Evolutionary conservation across 257 asterid species (phyloP).

Genomic region (Solanum pimpinellifolium): DNA sequence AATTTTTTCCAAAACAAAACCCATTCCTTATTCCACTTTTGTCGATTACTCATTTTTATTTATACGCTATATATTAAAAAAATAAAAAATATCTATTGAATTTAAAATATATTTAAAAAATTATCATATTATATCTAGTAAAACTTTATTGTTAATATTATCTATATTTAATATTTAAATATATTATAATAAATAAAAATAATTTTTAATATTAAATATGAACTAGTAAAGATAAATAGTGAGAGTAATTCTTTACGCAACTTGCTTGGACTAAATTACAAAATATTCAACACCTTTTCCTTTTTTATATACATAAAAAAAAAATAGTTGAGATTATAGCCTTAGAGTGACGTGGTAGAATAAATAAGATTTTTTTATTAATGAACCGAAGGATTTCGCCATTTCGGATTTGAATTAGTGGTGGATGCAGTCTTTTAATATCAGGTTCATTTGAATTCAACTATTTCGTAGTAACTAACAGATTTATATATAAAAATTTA

Average conservation of each 20-base stretch:
- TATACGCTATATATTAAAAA: no score
- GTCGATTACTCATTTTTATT: not conserved
- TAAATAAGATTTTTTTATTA: not conserved
- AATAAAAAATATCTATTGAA: no score
- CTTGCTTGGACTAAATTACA: not conserved
- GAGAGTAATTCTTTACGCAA: not conserved
- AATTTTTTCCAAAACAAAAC: not conserved
- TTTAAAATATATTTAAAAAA: no score
- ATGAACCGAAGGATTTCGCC: not conserved
- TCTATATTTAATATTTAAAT: no score
- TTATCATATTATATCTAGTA: no score
- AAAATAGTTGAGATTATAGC: not conserved
- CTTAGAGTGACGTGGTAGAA: no score
- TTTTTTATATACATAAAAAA: not conserved
- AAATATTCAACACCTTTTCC: not conserved
- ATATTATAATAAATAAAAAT: no score
- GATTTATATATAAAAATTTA: not conserved
- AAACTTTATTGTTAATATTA: no score
- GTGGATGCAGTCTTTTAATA: not conserved
- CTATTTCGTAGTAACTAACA: not conserved
- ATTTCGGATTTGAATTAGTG: not conserved
- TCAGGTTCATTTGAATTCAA: not conserved
- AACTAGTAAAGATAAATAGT: no score
- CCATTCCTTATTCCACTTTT: not conserved
- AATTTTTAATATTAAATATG: no score